These are phyloP conservation scores for Suhomyces wounanorum DNA, from an alignment of 1,139 yeast species.

Conservation along the genomic window DNA sequence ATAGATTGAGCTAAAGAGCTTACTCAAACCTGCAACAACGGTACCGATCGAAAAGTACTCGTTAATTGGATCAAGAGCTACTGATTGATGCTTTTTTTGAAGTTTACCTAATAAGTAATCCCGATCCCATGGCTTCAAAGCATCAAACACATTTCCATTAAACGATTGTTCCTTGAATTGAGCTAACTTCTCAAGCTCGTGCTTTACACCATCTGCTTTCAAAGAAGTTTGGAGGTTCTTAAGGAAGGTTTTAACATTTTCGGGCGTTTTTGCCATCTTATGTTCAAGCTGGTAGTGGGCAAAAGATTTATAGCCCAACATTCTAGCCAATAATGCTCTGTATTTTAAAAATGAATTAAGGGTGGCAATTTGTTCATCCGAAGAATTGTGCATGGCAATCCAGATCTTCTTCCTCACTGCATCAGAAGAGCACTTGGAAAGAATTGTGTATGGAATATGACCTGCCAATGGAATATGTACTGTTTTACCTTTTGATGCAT, in stretches of 20 bases:
- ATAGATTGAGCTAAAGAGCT: slow-evolving; percentile 68
- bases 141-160: slow-evolving; percentile 23
- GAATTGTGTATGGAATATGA: slow-evolving; percentile 62
- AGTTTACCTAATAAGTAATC: slow-evolving; percentile 55
- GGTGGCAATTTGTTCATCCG: slow-evolving; percentile 57
- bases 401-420: slow-evolving; percentile 68
- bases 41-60: slow-evolving; percentile 83
- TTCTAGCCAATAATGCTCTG: slow-evolving; percentile 70
- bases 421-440: slow-evolving; percentile 60
- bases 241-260: slow-evolving; percentile 71
- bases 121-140: slow-evolving; percentile 88
- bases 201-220: slow-evolving; percentile 52
- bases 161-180: slow-evolving; percentile 31
- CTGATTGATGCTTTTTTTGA: slow-evolving; percentile 14
- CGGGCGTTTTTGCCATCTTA: slow-evolving; percentile 86
- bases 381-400: slow-evolving; percentile 67
- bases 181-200: slow-evolving; percentile 54
- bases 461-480: slow-evolving; percentile 68
- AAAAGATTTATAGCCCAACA: slow-evolving; percentile 72
- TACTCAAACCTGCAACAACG: slow-evolving; percentile 79
- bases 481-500: slow-evolving; percentile 21
- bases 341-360: slow-evolving; percentile 62
- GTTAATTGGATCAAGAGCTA: slow-evolving; percentile 11
- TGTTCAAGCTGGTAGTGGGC: slow-evolving; percentile 83
- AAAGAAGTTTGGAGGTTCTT: slow-evolving; percentile 51